Base-by-base conservation (phyloP, 441 rosid species). In the Erysimum cheiri region DNA sequence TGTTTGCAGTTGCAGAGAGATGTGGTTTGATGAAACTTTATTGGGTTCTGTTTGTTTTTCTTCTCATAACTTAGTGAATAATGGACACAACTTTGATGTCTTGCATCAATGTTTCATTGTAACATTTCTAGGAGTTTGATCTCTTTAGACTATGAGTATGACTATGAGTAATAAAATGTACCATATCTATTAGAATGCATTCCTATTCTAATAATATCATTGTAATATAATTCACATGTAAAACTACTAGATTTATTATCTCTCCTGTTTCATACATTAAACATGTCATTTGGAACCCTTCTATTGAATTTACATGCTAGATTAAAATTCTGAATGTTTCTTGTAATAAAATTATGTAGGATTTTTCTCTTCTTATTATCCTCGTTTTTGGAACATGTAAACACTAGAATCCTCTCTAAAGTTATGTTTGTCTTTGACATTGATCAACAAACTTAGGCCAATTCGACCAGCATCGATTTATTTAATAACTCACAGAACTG, bases 21-120 rank as follows among this genome's bases (percentile, higher is more conserved):
- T 39, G 44, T 32, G 61, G 36, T 61, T 26, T 14, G 50, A 36
- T 35, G 43, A 37, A 64, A 37, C 64, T 63, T 35, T 52, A 31
- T 28, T 48, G 29, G 12, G 22, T 71, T 46, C 5, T 13, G 22
- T 60, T 8, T 29, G 29, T 41, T 59, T 46, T 24, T 17, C 19
- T 49, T 8, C 7, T 62, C 53, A 31, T 68, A 52, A 71, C 29
- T 44, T 35, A 14, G 24, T 53, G 48, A 39, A 40, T 33, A 19
- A 54, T 44, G 58, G 52, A 72, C 52, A 55, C 65, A 47, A 9
- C 60, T 56, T 60, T 60, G 19, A 17, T 58, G 73, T 61, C 54
- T 43, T 43, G 52, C 17, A 28, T 43, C 37, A 10, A 43, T 32
- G 43, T 63, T 55, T 36, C 47, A 32, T 35, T 33, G 56, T 62